These are phyloP conservation scores for Xylaria polymorpha DNA, from an alignment of 2,329 filamentous ascomycete genomes.

Conservation along the genomic window DNA sequence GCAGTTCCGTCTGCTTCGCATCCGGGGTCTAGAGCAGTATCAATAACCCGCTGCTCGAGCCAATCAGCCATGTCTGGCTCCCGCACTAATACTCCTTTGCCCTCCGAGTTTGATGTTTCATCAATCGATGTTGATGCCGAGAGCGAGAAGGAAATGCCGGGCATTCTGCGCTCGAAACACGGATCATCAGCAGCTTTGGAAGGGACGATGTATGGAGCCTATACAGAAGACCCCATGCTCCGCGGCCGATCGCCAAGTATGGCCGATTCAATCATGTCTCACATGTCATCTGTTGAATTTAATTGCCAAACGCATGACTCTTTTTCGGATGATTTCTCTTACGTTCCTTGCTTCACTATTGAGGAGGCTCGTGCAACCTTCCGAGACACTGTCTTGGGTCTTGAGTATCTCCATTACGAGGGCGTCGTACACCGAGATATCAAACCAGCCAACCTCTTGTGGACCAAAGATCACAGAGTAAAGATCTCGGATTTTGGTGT, in stretches of 20 bases:
- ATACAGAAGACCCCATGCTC: constrained; percentile 66
- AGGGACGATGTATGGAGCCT: constrained; percentile 81
- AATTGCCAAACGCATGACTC: constrained; percentile 69
- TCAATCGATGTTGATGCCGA: constrained; percentile 57
- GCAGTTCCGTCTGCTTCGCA: constrained; percentile 41
- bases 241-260: constrained; percentile 82
- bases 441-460: constrained; percentile 89
- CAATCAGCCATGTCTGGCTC: constrained; percentile 60
- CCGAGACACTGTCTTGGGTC: constrained; percentile 88
- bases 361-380: constrained; percentile 86
- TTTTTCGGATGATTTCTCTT: constrained; percentile 88
- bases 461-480: constrained; percentile 84
- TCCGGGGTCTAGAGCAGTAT: constrained; percentile 53
- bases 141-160: constrained; percentile 64
- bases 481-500: constrained; percentile 99
- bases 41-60: constrained; percentile 60
- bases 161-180: constrained; percentile 63
- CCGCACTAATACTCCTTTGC: constrained; percentile 49
- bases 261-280: constrained; percentile 78
- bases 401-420: constrained; percentile 93
- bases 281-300: constrained; percentile 74
- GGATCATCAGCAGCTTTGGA: constrained; percentile 72
- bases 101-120: constrained; percentile 51
- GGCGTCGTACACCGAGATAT: constrained; percentile 87
- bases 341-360: constrained; percentile 92